These are phyloP conservation scores for Syzygium aromaticum DNA, from an alignment of 345 rosid species.

Conservation along the genomic window DNA sequence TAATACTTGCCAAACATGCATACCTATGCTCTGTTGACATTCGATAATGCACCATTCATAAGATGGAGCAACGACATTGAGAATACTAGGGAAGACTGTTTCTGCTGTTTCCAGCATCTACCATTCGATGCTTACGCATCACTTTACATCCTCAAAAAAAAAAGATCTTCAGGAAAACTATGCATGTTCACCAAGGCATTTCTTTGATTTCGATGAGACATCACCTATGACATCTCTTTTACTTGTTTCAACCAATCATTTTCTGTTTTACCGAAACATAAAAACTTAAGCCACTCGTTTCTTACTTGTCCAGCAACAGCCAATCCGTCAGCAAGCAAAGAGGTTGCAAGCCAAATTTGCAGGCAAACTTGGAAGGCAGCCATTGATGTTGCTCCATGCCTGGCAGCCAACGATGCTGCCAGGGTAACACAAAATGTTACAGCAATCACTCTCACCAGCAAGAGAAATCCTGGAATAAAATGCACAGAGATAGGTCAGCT, in stretches of 20 bases:
- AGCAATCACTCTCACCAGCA: conserved; percentile 75
- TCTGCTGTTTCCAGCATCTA: neutral
- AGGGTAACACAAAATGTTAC: conserved; percentile 93
- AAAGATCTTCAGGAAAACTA: neutral
- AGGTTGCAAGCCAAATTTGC: conserved; percentile 93
- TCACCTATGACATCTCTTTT: neutral
- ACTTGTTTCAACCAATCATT: neutral
- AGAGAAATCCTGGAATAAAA: conserved; percentile 46
- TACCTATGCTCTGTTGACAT: neutral
- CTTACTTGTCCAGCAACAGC: conserved; percentile 95
- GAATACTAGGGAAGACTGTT: neutral
- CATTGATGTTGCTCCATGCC: conserved; percentile 73
- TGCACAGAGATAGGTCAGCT: neutral
- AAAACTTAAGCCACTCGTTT: neutral
- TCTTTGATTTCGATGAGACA: neutral
- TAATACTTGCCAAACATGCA: neutral
- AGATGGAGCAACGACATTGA: neutral
- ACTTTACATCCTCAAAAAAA: neutral
- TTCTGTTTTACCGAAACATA: neutral
- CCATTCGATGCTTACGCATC: neutral
- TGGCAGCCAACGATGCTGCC: conserved; percentile 88
- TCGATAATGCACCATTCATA: neutral
- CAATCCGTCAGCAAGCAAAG: conserved; percentile 91
- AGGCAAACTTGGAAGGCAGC: conserved; percentile 98
- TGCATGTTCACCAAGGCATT: neutral